Percentiles rank a stretch among this genome's conserved stretches.
Conservation (phyloP, 179 eudicot species). For the Silene coronaria region DNA sequence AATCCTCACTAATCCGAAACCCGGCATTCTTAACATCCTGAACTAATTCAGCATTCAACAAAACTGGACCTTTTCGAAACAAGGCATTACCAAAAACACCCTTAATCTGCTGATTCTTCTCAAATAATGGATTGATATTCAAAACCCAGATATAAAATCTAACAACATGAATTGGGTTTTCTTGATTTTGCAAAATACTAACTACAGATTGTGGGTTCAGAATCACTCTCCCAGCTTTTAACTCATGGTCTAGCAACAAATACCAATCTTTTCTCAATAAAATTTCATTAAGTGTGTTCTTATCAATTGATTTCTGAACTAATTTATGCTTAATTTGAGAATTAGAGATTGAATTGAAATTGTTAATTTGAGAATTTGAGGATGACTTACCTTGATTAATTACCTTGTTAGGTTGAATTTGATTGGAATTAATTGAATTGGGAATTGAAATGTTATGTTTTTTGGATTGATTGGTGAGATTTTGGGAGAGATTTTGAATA, state of each 20-base stretch:
- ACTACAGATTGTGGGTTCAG: constrained; percentile 47
- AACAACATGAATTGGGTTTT: constrained; percentile 47
- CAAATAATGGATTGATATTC: constrained; percentile 35
- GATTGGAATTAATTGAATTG: background rate
- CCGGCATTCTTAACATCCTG: constrained; percentile 52
- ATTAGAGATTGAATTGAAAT: constrained; percentile 14
- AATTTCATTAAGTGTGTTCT: constrained; percentile 43
- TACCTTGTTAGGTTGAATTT: constrained; percentile 15
- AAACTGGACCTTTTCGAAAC: constrained; percentile 65
- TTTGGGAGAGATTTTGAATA: constrained; percentile 23
- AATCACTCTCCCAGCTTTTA: constrained; percentile 45
- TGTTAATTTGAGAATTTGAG: constrained; percentile 19
- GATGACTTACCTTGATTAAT: constrained; percentile 23
- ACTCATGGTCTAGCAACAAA: constrained; percentile 68
- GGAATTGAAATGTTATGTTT: constrained; percentile 19
- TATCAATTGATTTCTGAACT: constrained; percentile 37
- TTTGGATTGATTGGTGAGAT: constrained; percentile 22
- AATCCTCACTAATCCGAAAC: constrained; percentile 53
- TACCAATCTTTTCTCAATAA: constrained; percentile 69
- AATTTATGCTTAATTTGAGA: constrained; percentile 8
- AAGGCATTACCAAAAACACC: constrained; percentile 51
- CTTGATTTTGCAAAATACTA: constrained; percentile 73
- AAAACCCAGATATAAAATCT: constrained; percentile 76
- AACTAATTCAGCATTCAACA: constrained; percentile 58
- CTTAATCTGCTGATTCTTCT: constrained; percentile 44